Base-by-base conservation (phyloP, 169 alveolate species). In the Plasmodium falciparum region DNA sequence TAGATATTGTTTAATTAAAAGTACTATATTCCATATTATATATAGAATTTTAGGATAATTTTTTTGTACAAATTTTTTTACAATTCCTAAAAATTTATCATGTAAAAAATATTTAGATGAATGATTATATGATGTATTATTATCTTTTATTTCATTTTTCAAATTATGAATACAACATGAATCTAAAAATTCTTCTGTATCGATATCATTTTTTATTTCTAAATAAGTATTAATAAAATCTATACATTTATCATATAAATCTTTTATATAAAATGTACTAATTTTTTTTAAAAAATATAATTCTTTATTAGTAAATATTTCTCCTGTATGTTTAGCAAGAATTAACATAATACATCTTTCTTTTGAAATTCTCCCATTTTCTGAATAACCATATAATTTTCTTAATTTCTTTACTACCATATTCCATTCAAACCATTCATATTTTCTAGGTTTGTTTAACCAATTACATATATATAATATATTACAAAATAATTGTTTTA, bases 281-380 rank as follows among this genome's bases (percentile, higher is more conserved):
- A 66, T 33, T 74, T 71, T 86, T 73, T 86, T 70, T 29, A 86
- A 49, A 22, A 71, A 74, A 3, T 86, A 4, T 52, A 86, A 52
- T 71, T 86, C 92, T 59, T 86, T 70, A 9, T 86, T 88, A 22
- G 76, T 86, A 74, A 86, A 86, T 59, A 86, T 86, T 26, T 70
- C 76, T 20, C 92, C 92, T 59, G 92, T 86, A 67, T 86, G 92
- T 70, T 86, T 70, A 29, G 85, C 92, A 24, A 86, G 67, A 22
- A 86, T 74, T 22, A 70, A 61, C 62, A 86, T 26, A 24, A 86
- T 86, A n/a, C 76, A 39, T 59, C 88, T 86, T 22, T 86, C 92
- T 66, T 88, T 86, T 12, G 92, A 86, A 39, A 86, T 86, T 26
- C 50, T 58, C 6, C 92, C 92, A 86, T 86, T 86, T 59, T 86